These are phyloP conservation scores for Hibiscus mutabilis DNA, from an alignment of 345 rosid species.

Conservation along the genomic window DNA sequence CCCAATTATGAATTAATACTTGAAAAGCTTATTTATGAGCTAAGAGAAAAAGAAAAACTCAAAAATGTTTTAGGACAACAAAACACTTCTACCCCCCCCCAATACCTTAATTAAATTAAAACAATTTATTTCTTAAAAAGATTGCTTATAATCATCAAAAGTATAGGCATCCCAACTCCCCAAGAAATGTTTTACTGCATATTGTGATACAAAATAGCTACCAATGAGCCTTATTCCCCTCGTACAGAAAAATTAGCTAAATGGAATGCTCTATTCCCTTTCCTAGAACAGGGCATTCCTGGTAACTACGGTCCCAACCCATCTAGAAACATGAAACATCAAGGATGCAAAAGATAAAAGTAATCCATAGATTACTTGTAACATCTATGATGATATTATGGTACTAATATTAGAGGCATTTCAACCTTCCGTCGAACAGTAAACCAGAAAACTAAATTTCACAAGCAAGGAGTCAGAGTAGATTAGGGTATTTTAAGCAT, in stretches of 20 bases:
- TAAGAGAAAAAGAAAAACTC: background rate
- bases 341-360: background rate
- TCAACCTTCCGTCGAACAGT: too few relatives aligned
- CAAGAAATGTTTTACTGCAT: background rate
- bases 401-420: too few relatives aligned
- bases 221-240: background rate
- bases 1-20: background rate
- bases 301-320: background rate
- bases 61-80: background rate
- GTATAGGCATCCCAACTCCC: too few relatives aligned
- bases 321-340: background rate
- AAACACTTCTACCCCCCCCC: background rate
- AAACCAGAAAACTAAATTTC: background rate
- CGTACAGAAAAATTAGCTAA: background rate
- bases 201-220: background rate
- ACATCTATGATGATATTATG: too few relatives aligned
- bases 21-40: background rate
- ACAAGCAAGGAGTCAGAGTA: background rate
- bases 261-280: background rate
- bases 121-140: background rate
- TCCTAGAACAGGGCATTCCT: background rate
- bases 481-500: background rate
- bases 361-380: background rate
- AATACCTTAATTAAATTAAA: background rate
- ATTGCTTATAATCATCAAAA: background rate